phyloP scores from a whole-genome alignment of 1,284 basidiomycete species.

The Veloboletus limbatus region DNA sequence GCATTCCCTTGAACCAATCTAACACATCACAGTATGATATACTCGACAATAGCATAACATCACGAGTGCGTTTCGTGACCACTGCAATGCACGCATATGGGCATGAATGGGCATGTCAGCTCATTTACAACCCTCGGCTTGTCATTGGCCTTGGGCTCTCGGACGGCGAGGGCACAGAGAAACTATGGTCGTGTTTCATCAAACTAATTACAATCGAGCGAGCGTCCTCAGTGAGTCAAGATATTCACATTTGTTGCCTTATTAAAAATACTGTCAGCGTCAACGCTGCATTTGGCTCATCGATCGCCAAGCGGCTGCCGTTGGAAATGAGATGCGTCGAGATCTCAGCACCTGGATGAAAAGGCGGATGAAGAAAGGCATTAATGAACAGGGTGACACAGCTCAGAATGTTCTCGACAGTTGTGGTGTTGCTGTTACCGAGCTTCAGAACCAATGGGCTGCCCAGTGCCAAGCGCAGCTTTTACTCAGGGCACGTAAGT shows the following conservation, averaged over 20 bases:
- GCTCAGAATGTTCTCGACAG: too few species aligned
- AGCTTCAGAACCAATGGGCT: too few species aligned
- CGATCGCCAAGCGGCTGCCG: background rate
- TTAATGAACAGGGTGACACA: constrained; percentile 4
- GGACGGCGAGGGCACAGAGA: background rate
- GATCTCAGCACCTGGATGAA: background rate
- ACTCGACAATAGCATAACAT: too few species aligned
- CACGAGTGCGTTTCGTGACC: background rate
- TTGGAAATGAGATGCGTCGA: background rate
- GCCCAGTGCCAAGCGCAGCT: too few species aligned
- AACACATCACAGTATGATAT: background rate
- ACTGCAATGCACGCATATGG: background rate
- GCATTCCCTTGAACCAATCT: too few species aligned
- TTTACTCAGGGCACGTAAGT: too few species aligned
- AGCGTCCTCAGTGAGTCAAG: background rate
- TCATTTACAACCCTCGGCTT: background rate
- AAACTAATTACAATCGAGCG: background rate
- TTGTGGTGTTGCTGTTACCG: too few species aligned
- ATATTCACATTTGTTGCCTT: too few species aligned
- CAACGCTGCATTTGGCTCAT: background rate
- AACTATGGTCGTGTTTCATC: background rate
- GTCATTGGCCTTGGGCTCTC: background rate
- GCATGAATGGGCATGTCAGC: background rate
- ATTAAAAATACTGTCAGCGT: too few species aligned
- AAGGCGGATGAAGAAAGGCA: too few species aligned